Percentiles rank a stretch among this genome's conserved stretches.
phyloP scores from a whole-genome alignment of 192 early-diverging fungal genomes.

The Coemansia sp. region DNA sequence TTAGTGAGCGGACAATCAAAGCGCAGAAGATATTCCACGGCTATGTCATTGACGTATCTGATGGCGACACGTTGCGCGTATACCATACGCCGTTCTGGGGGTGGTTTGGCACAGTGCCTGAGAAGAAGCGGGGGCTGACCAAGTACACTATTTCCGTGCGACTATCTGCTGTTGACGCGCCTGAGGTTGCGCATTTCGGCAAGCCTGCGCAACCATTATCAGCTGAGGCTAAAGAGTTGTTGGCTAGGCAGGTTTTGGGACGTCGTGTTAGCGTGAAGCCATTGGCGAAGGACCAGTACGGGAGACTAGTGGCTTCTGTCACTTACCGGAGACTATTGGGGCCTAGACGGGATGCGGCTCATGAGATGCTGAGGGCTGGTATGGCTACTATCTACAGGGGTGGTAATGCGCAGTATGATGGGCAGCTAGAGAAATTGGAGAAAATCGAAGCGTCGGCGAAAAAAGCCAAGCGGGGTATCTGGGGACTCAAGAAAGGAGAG shows the following conservation, averaged over 20 bases:
- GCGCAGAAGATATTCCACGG: slow-evolving; percentile 36
- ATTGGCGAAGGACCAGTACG: slow-evolving; percentile 54
- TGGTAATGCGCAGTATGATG: slow-evolving; percentile 51
- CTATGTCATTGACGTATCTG: slow-evolving; percentile 45
- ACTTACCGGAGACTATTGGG: slow-evolving; percentile 23
- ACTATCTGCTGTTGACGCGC: slow-evolving; percentile 49
- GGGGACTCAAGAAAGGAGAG: slow-evolving; percentile 41
- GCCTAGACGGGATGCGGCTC: slow-evolving; percentile 36
- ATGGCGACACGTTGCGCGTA: slow-evolving; percentile 47
- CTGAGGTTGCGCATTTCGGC: slow-evolving; percentile 55
- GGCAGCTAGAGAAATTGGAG: slow-evolving; percentile 38
- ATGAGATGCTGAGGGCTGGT: slow-evolving; percentile 42
- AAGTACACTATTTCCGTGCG: slow-evolving; percentile 47
- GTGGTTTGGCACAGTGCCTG: slow-evolving; percentile 34
- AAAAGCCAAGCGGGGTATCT: slow-evolving; percentile 34
- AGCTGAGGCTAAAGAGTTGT: slow-evolving; percentile 39
- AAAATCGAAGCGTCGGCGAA: slow-evolving; percentile 36
- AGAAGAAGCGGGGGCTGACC: slow-evolving; percentile 32
- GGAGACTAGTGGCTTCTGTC: slow-evolving; percentile 42
- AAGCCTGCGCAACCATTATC: slow-evolving; percentile 55
- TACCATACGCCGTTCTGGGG: slow-evolving; percentile 44
- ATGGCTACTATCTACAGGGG: slow-evolving; percentile 44
- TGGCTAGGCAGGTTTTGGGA: slow-evolving; percentile 33
- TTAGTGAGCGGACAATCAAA: slow-evolving; percentile 40
- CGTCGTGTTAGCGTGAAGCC: slow-evolving; percentile 24